These are phyloP conservation scores for Venustampulla echinocandica DNA, from an alignment of 495 filamentous ascomycete species.

Conservation along the genomic window DNA sequence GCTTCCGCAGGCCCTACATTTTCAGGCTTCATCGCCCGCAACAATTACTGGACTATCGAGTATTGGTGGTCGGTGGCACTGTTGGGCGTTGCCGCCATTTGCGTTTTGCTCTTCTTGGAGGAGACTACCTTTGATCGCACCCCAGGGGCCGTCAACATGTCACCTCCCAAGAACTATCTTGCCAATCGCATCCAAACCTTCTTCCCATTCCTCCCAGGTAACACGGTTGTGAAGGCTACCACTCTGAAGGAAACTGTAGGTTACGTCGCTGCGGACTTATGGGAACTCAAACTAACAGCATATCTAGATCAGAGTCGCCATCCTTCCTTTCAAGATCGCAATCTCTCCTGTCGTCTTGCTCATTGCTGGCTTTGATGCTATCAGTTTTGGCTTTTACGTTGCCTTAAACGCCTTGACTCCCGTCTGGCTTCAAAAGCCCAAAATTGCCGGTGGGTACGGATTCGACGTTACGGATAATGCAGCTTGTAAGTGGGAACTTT, in stretches of 20 bases:
- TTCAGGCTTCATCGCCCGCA: slow-evolving; percentile 35
- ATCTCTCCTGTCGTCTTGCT: slow-evolving; percentile 36
- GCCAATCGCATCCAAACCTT: slow-evolving; percentile 34
- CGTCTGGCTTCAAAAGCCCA: slow-evolving; percentile 37
- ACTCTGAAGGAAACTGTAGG: slow-evolving; percentile 28
- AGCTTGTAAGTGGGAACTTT: slow-evolving; percentile 22
- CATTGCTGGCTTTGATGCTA: slow-evolving; percentile 34
- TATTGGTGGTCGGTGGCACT: slow-evolving; percentile 44
- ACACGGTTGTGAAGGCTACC: slow-evolving; percentile 23
- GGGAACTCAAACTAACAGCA: not conserved
- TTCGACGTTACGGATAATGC: slow-evolving; percentile 40
- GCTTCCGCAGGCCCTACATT: slow-evolving; percentile 35
- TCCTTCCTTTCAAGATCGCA: slow-evolving; percentile 34
- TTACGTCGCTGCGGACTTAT: not conserved
- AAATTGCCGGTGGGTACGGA: slow-evolving; percentile 37
- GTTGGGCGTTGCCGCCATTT: slow-evolving; percentile 30
- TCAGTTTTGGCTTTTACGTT: slow-evolving; percentile 39
- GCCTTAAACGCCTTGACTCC: slow-evolving; percentile 26
- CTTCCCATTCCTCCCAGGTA: slow-evolving; percentile 36
- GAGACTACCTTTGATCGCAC: slow-evolving; percentile 31
- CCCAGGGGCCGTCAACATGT: slow-evolving; percentile 15
- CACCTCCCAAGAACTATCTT: slow-evolving; percentile 23
- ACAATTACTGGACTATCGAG: slow-evolving; percentile 31
- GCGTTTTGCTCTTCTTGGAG: slow-evolving; percentile 37
- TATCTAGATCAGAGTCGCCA: slow-evolving; percentile 19